phyloP scores from a whole-genome alignment of 2,329 filamentous ascomycete species.

The Talaromyces sp. region DNA sequence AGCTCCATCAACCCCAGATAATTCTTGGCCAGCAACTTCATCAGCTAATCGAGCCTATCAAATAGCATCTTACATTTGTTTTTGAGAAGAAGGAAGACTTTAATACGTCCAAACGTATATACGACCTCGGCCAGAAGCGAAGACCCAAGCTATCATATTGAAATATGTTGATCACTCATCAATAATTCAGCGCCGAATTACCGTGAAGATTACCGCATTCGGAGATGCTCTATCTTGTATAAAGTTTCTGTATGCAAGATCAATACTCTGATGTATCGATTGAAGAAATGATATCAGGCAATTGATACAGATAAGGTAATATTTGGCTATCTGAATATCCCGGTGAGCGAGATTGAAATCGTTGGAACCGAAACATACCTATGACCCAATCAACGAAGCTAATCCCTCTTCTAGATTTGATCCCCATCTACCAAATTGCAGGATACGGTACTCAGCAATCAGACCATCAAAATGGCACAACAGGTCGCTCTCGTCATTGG shows the following conservation, averaged over 20 bases:
- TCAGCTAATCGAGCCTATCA: too few species aligned
- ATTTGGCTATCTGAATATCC: too few species aligned
- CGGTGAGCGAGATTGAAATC: too few species aligned
- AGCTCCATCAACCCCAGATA: neutral
- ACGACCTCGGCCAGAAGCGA: neutral
- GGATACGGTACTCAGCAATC: neutral
- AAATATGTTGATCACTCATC: constrained; percentile 1
- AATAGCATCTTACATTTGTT: neutral
- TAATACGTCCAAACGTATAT: neutral
- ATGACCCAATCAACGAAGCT: neutral
- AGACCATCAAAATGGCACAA: constrained; percentile 23
- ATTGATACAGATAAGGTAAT: too few species aligned
- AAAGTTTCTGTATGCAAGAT: neutral
- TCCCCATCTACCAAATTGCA: too few species aligned
- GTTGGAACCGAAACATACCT: neutral
- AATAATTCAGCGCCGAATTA: neutral
- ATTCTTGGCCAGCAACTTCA: neutral
- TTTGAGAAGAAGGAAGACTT: neutral
- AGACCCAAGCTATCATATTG: neutral
- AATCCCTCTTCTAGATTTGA: neutral
- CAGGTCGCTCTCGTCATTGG: constrained; percentile 69
- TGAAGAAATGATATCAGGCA: too few species aligned
- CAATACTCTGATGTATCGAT: neutral
- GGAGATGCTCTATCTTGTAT: neutral
- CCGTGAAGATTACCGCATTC: neutral